Base-by-base conservation (phyloP, 768 basidiomycete genomes). In the Mycena vulgaris region DNA sequence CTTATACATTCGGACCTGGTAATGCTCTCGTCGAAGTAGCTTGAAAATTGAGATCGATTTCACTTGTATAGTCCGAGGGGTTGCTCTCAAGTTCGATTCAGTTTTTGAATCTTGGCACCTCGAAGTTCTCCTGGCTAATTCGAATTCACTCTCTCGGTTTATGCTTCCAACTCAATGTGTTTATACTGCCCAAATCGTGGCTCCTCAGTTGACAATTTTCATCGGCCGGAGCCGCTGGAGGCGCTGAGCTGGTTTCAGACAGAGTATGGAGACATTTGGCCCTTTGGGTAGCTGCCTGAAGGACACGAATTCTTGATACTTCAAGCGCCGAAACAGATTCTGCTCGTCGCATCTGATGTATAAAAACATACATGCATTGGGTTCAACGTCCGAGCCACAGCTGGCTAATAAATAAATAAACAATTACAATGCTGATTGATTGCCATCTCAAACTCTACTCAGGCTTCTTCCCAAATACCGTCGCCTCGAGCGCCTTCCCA, bases 391-490 rank as follows among this genome's bases (percentile, higher is more conserved):
- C n/a, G n/a, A n/a, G n/a, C n/a, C n/a, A n/a, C n/a, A n/a, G n/a
- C n/a, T n/a, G n/a, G n/a, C n/a, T n/a, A n/a, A n/a, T n/a, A n/a
- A n/a, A n/a, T n/a, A n/a, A n/a, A n/a, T n/a, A n/a, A n/a, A n/a
- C n/a, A n/a, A n/a, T n/a, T n/a, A 37, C 35, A 6, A 37, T 37
- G 35, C 35, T 37, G 35, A 7, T 14, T 6, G 35, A 37, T 14
- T 14, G 17, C 39, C 10, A 14, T n/a, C 47, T 27, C 10, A 6
- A 40, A 5, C 23, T 35, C 31, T 61, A 61, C 47, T 61, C 59
- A 2, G 62, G 63, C 59, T 61, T 68, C 51, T 59, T 60, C 25
- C 48, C 35, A 23, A 68, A 52, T 8, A 68, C 66, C 6, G 66
- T 58, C 58, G 2, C 48, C 39, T 68, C 66, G 2, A 63, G 33